Percentiles rank a stretch among this genome's conserved stretches.
Evolutionary conservation across 768 basidiomycete species (phyloP).

Genomic region (Pulveroboletus sp.): DNA sequence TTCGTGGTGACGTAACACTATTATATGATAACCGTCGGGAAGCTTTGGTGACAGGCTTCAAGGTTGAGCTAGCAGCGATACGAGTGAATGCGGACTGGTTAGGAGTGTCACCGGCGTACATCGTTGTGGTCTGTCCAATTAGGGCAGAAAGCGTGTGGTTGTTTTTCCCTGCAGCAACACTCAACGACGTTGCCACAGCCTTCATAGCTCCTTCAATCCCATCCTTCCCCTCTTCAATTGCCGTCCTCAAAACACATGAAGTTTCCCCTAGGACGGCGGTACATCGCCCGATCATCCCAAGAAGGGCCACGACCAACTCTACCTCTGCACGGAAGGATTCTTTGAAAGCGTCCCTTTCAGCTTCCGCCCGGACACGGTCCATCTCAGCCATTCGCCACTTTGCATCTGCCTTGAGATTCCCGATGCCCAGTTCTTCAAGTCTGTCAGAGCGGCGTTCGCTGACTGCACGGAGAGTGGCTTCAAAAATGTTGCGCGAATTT

Average conservation of each 20-base stretch:
- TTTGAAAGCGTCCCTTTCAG: conserved; percentile 60
- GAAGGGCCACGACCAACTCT: conserved; percentile 62
- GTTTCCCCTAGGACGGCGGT: conserved; percentile 69
- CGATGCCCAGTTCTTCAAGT: conserved; percentile 66
- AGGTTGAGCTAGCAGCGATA: conserved; percentile 49
- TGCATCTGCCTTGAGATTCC: conserved; percentile 71
- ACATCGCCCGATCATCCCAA: conserved; percentile 79
- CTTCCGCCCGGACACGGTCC: conserved; percentile 64
- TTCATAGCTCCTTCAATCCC: conserved; percentile 41
- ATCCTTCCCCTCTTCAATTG: conserved; percentile 32
- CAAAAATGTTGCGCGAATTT: conserved; percentile 80
- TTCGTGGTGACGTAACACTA: conserved; percentile 44
- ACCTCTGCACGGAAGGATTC: conserved; percentile 65
- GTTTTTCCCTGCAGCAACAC: conserved; percentile 59
- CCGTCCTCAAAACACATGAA: conserved; percentile 41
- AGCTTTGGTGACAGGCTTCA: conserved; percentile 37
- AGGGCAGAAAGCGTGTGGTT: conserved; percentile 66
- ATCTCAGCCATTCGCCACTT: conserved; percentile 64
- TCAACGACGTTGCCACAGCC: conserved; percentile 51
- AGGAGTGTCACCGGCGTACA: conserved; percentile 49
- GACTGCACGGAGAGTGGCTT: conserved; percentile 81
- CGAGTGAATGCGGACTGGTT: conserved; percentile 50
- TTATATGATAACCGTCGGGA: conserved; percentile 45
- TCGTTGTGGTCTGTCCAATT: conserved; percentile 64
- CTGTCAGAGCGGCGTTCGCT: conserved; percentile 78